Percentiles rank a stretch among this genome's conserved stretches.
phyloP scores from a whole-genome alignment of 1,139 yeast genomes.

The Candida mesenterica region DNA sequence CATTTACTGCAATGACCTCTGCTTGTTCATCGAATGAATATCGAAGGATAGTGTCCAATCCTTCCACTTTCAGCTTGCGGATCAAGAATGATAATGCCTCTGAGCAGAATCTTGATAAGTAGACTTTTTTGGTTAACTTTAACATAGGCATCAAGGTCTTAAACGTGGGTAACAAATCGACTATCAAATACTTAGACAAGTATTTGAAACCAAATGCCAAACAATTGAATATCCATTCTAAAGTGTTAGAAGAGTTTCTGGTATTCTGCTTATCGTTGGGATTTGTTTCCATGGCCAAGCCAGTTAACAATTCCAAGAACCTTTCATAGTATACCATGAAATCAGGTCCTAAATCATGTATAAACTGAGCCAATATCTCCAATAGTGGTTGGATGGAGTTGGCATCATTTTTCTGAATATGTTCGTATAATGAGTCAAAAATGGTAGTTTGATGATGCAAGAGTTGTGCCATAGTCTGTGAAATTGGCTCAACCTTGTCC shows the following conservation, averaged over 20 bases:
- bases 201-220: slow-evolving; percentile 90
- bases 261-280: slow-evolving; percentile 44
- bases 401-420: slow-evolving; percentile 57
- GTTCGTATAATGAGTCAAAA: slow-evolving; percentile 50
- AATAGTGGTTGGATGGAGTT: slow-evolving; percentile 77
- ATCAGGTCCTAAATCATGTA: slow-evolving; percentile 92
- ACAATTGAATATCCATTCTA: slow-evolving; percentile 84
- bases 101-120: slow-evolving; percentile 79
- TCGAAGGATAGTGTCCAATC: slow-evolving; percentile 46
- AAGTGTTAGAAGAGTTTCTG: slow-evolving; percentile 55
- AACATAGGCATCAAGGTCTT: slow-evolving; percentile 63
- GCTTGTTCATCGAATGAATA: slow-evolving; percentile 52
- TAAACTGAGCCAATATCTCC: slow-evolving; percentile 80
- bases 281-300: slow-evolving; percentile 48
- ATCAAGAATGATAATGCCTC: slow-evolving; percentile 86
- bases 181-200: slow-evolving; percentile 59
- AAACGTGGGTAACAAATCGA: slow-evolving; percentile 69
- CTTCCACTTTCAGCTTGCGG: slow-evolving; percentile 59
- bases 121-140: slow-evolving; percentile 50
- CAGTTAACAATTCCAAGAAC: slow-evolving; percentile 51
- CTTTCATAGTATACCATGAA: slow-evolving; percentile 67
- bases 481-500: slow-evolving; percentile 50
- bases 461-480: slow-evolving; percentile 78
- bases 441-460: slow-evolving; percentile 68
- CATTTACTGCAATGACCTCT: slow-evolving; percentile 29